These are phyloP conservation scores for Globisporangium acanthophoron DNA, from an alignment of 352 stramenopile species.

Conservation along the genomic window DNA sequence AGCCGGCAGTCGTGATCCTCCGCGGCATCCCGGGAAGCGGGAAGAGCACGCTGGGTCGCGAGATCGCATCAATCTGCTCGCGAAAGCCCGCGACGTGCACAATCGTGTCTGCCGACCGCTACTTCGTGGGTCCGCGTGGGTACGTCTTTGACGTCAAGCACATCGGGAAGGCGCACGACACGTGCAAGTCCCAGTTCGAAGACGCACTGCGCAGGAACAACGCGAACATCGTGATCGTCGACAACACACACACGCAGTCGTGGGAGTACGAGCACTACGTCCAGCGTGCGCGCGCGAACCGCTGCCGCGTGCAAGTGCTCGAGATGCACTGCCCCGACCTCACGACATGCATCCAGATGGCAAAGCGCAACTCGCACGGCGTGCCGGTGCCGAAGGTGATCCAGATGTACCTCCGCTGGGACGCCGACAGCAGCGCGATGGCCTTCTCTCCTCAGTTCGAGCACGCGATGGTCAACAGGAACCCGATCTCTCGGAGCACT, in stretches of 20 bases:
- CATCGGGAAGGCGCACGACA: conserved; percentile 39
- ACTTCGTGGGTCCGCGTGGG: conserved; percentile 54
- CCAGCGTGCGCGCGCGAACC: conserved; percentile 19
- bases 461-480: conserved; percentile 28
- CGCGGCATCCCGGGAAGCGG: conserved; percentile 68
- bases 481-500: conserved; percentile 43
- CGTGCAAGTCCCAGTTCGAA: conserved; percentile 36
- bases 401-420: conserved; percentile 66
- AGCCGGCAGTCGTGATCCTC: conserved; percentile 50
- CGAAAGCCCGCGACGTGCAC: conserved; percentile 10
- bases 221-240: conserved; percentile 44
- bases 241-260: conserved; percentile 66
- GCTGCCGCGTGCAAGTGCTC: conserved; percentile 28
- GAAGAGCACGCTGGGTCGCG: conserved; percentile 51
- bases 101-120: conserved; percentile 58
- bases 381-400: conserved; percentile 55
- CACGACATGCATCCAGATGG: conserved; percentile 44
- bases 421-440: conserved; percentile 30
- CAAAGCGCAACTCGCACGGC: conserved; percentile 61
- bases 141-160: conserved; percentile 61
- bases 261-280: conserved; percentile 71
- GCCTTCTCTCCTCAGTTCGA: conserved; percentile 45
- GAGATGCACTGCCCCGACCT: conserved; percentile 53
- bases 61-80: conserved; percentile 33
- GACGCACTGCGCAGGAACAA: conserved; percentile 18